Conservation (phyloP, 2,329 filamentous ascomycete species). For the Chaetomiaceae sp. region DNA sequence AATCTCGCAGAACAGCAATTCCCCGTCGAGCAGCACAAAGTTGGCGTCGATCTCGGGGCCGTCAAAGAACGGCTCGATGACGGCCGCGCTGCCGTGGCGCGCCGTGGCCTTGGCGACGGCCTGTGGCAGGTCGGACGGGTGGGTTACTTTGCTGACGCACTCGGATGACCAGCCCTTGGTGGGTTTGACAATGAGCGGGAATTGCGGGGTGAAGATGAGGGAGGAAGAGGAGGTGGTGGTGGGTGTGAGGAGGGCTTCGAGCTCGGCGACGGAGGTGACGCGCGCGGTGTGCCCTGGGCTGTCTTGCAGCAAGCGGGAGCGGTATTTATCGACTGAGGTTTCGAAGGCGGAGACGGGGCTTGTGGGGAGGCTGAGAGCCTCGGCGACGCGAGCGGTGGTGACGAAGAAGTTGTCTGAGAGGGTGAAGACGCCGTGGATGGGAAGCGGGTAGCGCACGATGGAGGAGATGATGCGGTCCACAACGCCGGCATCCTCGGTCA, state of each 20-base stretch:
- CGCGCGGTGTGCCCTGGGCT: slow-evolving; percentile 18
- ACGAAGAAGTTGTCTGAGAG: slow-evolving; percentile 26
- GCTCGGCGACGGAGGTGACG: slow-evolving; percentile 16
- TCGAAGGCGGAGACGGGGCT: slow-evolving; percentile 21
- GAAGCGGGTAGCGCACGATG: slow-evolving; percentile 17
- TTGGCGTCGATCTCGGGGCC: slow-evolving; percentile 25
- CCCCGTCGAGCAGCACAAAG: slow-evolving; percentile 22
- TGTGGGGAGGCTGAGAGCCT: slow-evolving; percentile 14
- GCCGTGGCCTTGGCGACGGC: slow-evolving; percentile 21
- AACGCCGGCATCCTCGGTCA: slow-evolving; percentile 21
- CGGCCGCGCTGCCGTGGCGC: slow-evolving; percentile 21
- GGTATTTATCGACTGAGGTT: slow-evolving; percentile 23
- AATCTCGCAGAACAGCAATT: slow-evolving; percentile 22
- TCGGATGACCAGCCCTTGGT: slow-evolving; percentile 25
- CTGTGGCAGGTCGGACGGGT: slow-evolving; percentile 13
- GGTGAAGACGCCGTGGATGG: slow-evolving; percentile 23
- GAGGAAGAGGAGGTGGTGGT: slow-evolving; percentile 4
- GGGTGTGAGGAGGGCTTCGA: slow-evolving; percentile 12
- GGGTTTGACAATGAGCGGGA: slow-evolving; percentile 24
- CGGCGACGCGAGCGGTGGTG: slow-evolving; percentile 17
- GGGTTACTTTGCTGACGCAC: slow-evolving; percentile 22
- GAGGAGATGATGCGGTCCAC: slow-evolving; percentile 19
- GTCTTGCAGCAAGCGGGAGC: slow-evolving; percentile 22
- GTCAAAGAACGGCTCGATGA: slow-evolving; percentile 25
- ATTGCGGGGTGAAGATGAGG: slow-evolving; percentile 12